These are phyloP conservation scores for Pseudozyma flocculosa DNA, from an alignment of 1,284 basidiomycete genomes.

Conservation along the genomic window DNA sequence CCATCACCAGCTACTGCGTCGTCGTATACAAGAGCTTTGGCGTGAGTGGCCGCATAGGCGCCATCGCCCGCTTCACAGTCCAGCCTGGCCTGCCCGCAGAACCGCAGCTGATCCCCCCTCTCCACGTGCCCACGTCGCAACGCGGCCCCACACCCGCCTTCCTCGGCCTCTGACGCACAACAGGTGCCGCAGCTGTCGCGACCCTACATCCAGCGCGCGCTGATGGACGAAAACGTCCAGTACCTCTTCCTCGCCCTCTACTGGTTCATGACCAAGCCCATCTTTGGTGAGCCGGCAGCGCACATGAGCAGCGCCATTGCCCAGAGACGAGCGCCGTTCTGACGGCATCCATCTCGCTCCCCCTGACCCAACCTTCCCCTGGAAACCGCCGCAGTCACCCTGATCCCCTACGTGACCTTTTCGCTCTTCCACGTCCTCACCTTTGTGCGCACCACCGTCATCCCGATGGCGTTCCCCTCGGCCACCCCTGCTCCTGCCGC, in stretches of 20 bases:
- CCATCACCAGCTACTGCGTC: constrained; percentile 57
- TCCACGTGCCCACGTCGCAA: no score
- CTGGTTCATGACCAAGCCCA: constrained; percentile 58
- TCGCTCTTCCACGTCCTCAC: constrained; percentile 58
- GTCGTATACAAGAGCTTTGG: constrained; percentile 58
- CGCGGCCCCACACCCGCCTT: no score
- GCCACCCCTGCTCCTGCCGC: constrained; percentile 24
- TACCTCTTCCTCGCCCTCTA: constrained; percentile 57
- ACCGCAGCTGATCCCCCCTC: no score
- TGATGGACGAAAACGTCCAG: constrained; percentile 59
- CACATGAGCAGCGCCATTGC: no score
- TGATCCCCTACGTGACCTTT: constrained; percentile 57
- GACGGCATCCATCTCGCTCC: no score
- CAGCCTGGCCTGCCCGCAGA: no score
- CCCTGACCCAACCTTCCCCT: no score
- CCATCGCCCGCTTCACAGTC: no score
- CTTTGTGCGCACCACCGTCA: constrained; percentile 48
- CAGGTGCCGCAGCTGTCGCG: constrained; percentile 53
- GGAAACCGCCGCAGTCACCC: constrained; percentile 54
- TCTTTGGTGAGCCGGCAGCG: constrained; percentile 37
- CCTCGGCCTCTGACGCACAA: no score
- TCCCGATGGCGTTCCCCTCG: constrained; percentile 43
- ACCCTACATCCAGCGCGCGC: constrained; percentile 55
- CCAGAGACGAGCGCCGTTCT: no score
- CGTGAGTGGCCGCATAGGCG: constrained; percentile 2